Conservation (phyloP, 2,329 filamentous ascomycete species). For the Colletotrichum gloeosporioides region DNA sequence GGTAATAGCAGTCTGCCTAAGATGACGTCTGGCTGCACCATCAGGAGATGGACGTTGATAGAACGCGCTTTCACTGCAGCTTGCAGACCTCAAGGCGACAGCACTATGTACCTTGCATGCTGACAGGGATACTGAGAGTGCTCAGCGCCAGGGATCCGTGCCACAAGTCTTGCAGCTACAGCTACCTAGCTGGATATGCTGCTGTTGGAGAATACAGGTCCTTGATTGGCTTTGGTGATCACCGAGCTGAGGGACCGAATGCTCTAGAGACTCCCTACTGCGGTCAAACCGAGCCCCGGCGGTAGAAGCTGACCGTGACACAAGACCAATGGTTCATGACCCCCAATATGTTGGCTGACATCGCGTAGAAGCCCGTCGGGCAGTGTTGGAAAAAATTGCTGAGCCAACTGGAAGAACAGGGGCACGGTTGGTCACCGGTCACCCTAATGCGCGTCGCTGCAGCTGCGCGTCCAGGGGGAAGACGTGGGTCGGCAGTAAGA, state of each 20-base stretch:
- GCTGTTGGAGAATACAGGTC: neutral
- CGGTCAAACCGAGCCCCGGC: neutral
- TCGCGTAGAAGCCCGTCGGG: neutral
- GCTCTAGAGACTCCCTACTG: neutral
- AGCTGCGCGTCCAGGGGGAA: neutral
- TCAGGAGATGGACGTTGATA: neutral
- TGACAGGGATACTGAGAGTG: neutral
- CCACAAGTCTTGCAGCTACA: neutral
- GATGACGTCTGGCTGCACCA: neutral
- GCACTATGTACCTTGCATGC: conserved; percentile 9
- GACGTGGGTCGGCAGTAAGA: neutral
- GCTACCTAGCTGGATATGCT: neutral
- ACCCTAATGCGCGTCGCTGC: neutral
- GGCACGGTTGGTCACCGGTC: neutral
- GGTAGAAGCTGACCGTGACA: neutral
- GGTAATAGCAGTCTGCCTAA: neutral
- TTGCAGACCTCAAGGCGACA: neutral
- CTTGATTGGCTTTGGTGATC: neutral
- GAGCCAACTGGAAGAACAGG: neutral
- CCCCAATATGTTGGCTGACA: neutral
- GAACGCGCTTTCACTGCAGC: neutral
- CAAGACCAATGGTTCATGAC: neutral
- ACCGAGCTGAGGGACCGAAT: neutral
- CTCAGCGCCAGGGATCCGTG: neutral
- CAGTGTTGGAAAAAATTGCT: neutral